These are phyloP conservation scores for Tylopilus sp. DNA, from an alignment of 1,284 basidiomycete species.

Conservation along the genomic window DNA sequence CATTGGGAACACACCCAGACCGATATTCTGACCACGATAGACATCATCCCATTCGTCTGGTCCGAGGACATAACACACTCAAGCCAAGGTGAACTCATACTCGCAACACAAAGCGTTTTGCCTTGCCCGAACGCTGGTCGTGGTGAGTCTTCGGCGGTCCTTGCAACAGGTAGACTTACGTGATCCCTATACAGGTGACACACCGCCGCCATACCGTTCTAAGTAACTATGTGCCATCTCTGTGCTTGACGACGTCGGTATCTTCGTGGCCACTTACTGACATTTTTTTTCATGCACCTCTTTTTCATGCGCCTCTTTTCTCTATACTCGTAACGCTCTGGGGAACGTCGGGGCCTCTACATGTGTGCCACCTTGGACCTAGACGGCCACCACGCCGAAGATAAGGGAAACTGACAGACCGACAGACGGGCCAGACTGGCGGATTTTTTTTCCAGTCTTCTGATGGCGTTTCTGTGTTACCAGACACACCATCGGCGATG, in stretches of 20 bases:
- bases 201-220: not conserved
- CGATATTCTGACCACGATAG: not conserved
- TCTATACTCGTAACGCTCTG: not conserved
- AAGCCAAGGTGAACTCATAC: not conserved
- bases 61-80: not conserved
- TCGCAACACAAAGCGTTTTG: not conserved
- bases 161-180: not conserved
- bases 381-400: not conserved
- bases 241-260: not conserved
- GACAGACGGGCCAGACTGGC: not conserved
- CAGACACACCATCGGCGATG: not conserved
- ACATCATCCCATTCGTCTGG: not conserved
- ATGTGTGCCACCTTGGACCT: not conserved
- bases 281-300: not conserved
- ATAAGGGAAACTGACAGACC: not conserved
- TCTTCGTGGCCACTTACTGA: not conserved
- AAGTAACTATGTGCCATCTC: not conserved
- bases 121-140: not conserved
- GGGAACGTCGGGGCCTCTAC: not conserved
- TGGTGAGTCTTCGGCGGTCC: not conserved
- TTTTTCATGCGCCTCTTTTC: too few relatives aligned
- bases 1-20: not conserved
- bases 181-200: not conserved
- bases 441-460: not conserved
- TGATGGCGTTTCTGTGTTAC: not conserved